Evolutionary conservation across 1,139 yeast species (phyloP).

Genomic region (Suhomyces anneliseae): DNA sequence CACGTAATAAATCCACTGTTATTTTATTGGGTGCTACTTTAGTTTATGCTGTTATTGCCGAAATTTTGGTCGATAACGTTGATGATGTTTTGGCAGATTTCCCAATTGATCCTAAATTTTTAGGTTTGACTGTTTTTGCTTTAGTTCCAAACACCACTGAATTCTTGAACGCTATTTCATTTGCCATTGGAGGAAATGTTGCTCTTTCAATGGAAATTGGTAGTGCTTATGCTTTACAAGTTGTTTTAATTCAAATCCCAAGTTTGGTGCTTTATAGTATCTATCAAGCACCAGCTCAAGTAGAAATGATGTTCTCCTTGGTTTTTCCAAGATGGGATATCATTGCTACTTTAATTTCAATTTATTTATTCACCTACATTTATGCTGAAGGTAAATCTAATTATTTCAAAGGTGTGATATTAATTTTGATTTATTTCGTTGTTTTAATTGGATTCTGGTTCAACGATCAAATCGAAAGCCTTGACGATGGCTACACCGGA

Average conservation of each 20-base stretch:
- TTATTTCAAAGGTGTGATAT: slow-evolving; percentile 91
- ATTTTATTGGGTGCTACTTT: slow-evolving; percentile 83
- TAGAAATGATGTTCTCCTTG: slow-evolving; percentile 67
- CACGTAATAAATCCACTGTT: slow-evolving; percentile 79
- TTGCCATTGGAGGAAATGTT: slow-evolving; percentile 94
- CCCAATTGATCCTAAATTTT: slow-evolving; percentile 83
- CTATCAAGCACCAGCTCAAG: slow-evolving; percentile 34
- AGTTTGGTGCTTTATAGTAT: slow-evolving; percentile 80
- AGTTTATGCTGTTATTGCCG: slow-evolving; percentile 90
- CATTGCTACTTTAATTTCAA: slow-evolving; percentile 80
- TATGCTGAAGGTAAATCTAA: slow-evolving; percentile 97
- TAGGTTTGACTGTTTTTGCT: slow-evolving; percentile 93
- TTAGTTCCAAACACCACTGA: slow-evolving; percentile 97
- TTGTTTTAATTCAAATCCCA: slow-evolving; percentile 92
- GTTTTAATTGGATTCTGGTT: slow-evolving; percentile 82
- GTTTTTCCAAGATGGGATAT: slow-evolving; percentile 97
- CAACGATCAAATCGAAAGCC: slow-evolving; percentile 42
- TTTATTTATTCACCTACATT: slow-evolving; percentile 85
- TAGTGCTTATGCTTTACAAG: slow-evolving; percentile 95
- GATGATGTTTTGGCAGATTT: slow-evolving; percentile 78
- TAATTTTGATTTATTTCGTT: slow-evolving; percentile 76
- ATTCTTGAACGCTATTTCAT: slow-evolving; percentile 93
- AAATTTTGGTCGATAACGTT: slow-evolving; percentile 89
- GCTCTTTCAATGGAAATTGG: slow-evolving; percentile 98
- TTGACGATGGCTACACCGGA: slow-evolving; percentile 33